Conservation (phyloP, 148 eudicot species). For the Diospyros kaki region DNA sequence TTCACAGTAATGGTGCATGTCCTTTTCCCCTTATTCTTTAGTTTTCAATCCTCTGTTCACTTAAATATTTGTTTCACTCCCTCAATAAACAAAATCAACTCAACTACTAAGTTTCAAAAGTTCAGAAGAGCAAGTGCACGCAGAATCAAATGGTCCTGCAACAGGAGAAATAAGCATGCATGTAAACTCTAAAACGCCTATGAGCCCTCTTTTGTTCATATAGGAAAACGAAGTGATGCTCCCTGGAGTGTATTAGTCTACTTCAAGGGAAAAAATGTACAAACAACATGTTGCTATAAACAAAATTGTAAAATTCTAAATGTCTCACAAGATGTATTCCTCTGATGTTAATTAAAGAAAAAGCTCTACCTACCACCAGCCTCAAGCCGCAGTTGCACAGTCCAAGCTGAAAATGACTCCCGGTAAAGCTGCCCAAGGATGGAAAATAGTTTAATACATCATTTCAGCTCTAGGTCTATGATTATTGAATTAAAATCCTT, state of each 20-base stretch:
- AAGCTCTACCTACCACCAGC: background rate
- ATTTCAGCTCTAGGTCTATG: background rate
- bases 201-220: background rate
- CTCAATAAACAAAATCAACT: no score
- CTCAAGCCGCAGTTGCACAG: background rate
- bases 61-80: no score
- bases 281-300: background rate
- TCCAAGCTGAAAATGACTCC: conserved; percentile 2
- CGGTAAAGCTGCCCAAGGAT: background rate
- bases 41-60: no score
- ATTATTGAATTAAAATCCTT: conserved; percentile 3
- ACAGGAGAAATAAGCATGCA: background rate
- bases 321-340: background rate
- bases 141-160: no score
- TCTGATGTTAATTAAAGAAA: background rate
- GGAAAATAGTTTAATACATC: background rate
- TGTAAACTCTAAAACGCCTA: background rate
- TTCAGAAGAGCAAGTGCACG: no score
- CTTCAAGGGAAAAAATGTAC: background rate
- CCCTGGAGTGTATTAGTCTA: background rate
- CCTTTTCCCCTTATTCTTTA: no score
- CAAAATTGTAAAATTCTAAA: background rate
- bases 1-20: no score
- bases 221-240: conserved; percentile 2
- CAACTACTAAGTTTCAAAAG: no score